Evolutionary conservation across 768 basidiomycete genomes (phyloP).

Genomic region (Leccinum truebloodii): DNA sequence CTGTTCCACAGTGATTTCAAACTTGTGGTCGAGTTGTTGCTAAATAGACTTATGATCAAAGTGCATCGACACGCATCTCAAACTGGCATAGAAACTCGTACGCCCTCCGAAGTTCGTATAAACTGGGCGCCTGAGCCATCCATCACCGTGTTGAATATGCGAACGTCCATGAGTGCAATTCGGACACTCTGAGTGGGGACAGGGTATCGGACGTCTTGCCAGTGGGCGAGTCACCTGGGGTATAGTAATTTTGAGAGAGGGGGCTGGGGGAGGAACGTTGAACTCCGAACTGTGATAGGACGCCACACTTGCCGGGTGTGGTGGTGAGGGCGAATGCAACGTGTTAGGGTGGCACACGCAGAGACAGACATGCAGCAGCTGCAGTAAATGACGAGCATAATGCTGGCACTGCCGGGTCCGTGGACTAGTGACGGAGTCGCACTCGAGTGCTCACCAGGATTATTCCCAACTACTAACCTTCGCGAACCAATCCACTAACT

Average conservation of each 20-base stretch:
- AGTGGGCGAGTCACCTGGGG: constrained; percentile 9
- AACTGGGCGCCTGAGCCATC: too few species aligned
- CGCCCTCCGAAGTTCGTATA: too few species aligned
- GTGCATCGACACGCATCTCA: too few species aligned
- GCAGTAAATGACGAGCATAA: constrained; percentile 3
- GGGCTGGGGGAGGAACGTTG: constrained; percentile 15
- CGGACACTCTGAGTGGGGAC: constrained; percentile 15
- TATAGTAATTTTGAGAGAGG: background rate
- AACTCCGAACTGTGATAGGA: constrained; percentile 8
- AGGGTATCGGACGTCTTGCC: constrained; percentile 16
- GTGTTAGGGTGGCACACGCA: background rate
- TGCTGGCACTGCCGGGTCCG: background rate
- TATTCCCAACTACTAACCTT: background rate
- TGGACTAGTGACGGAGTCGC: too few species aligned
- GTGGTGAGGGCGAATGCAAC: background rate
- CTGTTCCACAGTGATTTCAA: too few species aligned
- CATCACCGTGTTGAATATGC: too few species aligned
- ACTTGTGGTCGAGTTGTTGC: too few species aligned
- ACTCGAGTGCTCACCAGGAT: too few species aligned
- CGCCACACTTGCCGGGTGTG: constrained; percentile 9
- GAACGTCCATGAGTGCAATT: too few species aligned
- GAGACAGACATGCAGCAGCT: constrained; percentile 2
- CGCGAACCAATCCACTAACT: background rate
- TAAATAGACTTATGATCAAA: too few species aligned
- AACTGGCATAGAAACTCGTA: too few species aligned